Evolutionary conservation across 768 basidiomycete genomes (phyloP), one percentile per base, ranked within the genome.

Genomic region (Leccinellum rugosiceps): DNA sequence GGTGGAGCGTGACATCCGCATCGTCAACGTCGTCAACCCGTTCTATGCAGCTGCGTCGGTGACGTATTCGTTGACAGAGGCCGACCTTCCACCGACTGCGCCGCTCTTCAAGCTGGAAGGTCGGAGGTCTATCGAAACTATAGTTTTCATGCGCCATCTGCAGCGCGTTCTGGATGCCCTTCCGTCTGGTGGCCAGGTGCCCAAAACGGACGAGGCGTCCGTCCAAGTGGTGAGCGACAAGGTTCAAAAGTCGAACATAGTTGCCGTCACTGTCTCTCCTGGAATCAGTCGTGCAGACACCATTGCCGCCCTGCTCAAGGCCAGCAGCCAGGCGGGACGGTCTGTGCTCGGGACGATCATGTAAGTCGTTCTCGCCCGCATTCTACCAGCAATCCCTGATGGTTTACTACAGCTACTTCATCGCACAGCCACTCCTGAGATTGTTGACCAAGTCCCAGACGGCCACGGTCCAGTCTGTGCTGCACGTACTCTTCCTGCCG

Each of bases 1-100:
- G 0, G 78, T 81, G n/a, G 94, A 94, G 68, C 81, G 94, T 34
- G 91, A 94, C 61, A 92, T 97, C 43, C 87, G 94, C n/a, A 83
- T 97, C 61, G 77, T 98, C 68, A 86, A 86, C 55, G 78, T 94
- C 41, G 81, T 95, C 67, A 93, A 94, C 57, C 93, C 93, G 3
- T 92, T 92, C 63, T 97, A 96, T 64, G 86, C 92, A 2, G 92
- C 94, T 1, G 88, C 91, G 0, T 76, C 83, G 3, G 78, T 81
- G 4, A 62, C 74, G 4, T 75, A 79, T 63, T 62, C 74, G 35
- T 11, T 68, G 2, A 60, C 68, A 54, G 74, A 56, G 41, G 60
- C 14, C n/a, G n/a, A n/a, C 45, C 75, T 63, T 61, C 60, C 61
- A 57, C 70, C 65, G 9, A 64, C 68, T 4, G 59, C 65, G 15